Base-by-base conservation (phyloP, 2,329 filamentous ascomycete species). In the Stagonosporopsis vannaccii region DNA sequence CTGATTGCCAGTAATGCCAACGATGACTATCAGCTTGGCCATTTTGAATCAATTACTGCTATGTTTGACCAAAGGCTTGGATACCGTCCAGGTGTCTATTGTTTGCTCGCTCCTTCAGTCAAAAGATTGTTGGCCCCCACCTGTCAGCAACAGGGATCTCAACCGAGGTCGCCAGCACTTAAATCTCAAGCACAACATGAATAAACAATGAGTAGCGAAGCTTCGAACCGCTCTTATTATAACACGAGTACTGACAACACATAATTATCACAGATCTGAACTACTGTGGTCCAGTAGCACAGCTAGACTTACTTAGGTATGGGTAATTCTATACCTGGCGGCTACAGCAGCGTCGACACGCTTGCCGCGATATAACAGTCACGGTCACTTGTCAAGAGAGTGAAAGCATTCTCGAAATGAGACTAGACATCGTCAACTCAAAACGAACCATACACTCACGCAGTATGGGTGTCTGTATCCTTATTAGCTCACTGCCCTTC, bases 1-100 rank as follows among this genome's bases (percentile, higher is more conserved):
- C 51, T 70, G 69, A 15, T 65, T 66, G n/a, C 70, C 66, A 5
- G 68, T 72, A 4, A 66, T 64, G 20, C 70, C 70, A 5, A 69
- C 54, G 9, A 71, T 57, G 3, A 65, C 65, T 25, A 68, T 51
- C 53, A 76, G 40, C 59, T 76, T 65, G 13, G 43, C n/a, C 65
- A 66, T 66, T 8, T 20, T 11, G 20, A 33, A 4, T 37, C 11
- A 4, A 3, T 37, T 6, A 17, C 19, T 19, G 19, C 17, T 20
- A 12, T 1, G 9, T 9, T 13, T 4, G 17, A 32, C n/a, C 15
- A 6, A n/a, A n/a, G 15, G 13, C 4, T 32, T 8, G 15, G 6
- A 32, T 15, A n/a, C 13, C 5, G 25, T 9, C 25, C 5, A 32
- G 13, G 13, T 32, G 13, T 5, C 5, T 4, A 13, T 4, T 32